These are phyloP conservation scores for Saccharomycopsis malanga DNA, from an alignment of 805 yeast species.

Conservation along the genomic window DNA sequence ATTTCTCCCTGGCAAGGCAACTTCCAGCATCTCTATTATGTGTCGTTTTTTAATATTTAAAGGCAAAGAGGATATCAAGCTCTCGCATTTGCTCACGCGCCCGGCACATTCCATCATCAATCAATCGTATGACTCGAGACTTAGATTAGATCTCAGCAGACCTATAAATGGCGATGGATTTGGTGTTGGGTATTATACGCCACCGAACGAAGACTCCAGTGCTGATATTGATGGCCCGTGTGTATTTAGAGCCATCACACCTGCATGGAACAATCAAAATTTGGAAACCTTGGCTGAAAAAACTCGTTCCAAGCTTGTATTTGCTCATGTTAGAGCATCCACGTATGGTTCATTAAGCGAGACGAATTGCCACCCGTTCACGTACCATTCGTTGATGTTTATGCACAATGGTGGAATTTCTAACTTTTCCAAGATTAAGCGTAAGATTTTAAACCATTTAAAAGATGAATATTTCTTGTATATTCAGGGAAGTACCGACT, in stretches of 20 bases:
- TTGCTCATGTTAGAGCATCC: conserved; percentile 95
- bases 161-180: conserved; percentile 98
- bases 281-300: conserved; percentile 79
- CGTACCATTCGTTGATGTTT: conserved; percentile 79
- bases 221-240: conserved; percentile 69
- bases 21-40: no score
- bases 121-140: conserved; percentile 86
- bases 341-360: conserved; percentile 92
- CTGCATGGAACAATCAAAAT: conserved; percentile 96
- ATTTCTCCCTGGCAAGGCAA: no score
- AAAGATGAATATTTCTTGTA: conserved; percentile 71
- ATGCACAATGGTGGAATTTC: conserved; percentile 96
- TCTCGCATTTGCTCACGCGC: conserved; percentile 80
- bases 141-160: conserved; percentile 77
- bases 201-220: conserved; percentile 40
- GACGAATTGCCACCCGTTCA: conserved; percentile 96
- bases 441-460: conserved; percentile 61
- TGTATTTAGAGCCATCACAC: conserved; percentile 90
- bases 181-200: conserved; percentile 88
- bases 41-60: conserved; percentile 90
- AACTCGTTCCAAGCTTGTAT: conserved; percentile 75
- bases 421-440: conserved; percentile 65
- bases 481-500: conserved; percentile 92
- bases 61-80: conserved; percentile 76
- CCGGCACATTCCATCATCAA: conserved; percentile 97